Percentiles rank a stretch among this genome's conserved stretches.
Evolutionary conservation across 2,329 filamentous ascomycete species (phyloP).

Genomic region (Westerdykella sp.): DNA sequence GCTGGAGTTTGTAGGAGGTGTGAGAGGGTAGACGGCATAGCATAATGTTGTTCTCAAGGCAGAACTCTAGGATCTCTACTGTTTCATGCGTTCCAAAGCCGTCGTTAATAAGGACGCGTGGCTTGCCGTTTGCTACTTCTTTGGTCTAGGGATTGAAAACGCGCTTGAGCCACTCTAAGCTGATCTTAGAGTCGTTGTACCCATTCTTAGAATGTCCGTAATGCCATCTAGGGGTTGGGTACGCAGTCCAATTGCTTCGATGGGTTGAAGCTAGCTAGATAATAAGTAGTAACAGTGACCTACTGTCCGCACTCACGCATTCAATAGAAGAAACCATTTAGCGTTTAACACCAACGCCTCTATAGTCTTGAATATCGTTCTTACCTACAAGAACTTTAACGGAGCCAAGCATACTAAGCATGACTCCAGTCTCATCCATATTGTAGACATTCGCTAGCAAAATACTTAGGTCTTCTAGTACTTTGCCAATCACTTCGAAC

Average conservation of each 20-base stretch:
- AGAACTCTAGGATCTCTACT: slow-evolving; percentile 28
- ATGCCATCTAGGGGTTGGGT: slow-evolving; percentile 14
- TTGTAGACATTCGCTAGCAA: slow-evolving; percentile 13
- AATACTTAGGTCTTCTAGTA: slow-evolving; percentile 7
- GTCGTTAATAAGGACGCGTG: slow-evolving; percentile 23
- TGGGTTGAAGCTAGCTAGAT: slow-evolving; percentile 17
- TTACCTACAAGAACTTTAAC: slow-evolving; percentile 12
- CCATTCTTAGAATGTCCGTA: slow-evolving; percentile 9
- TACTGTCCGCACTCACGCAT: slow-evolving; percentile 15
- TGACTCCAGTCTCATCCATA: slow-evolving; percentile 13
- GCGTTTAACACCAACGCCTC: slow-evolving; percentile 8
- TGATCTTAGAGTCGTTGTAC: slow-evolving; percentile 26
- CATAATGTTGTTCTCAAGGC: slow-evolving; percentile 29
- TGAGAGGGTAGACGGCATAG: slow-evolving; percentile 26
- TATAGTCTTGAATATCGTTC: slow-evolving; percentile 5
- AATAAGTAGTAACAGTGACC: slow-evolving; percentile 12
- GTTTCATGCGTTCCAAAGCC: slow-evolving; percentile 24
- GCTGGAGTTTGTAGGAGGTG: slow-evolving; percentile 11
- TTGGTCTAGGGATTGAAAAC: slow-evolving; percentile 33
- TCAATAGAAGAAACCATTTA: slow-evolving; percentile 10
- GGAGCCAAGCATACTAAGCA: slow-evolving; percentile 11
- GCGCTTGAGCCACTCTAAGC: slow-evolving; percentile 30
- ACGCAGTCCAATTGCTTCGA: slow-evolving; percentile 12
- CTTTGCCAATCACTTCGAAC: slow-evolving; percentile 17
- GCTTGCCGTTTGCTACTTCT: slow-evolving; percentile 17